These are phyloP conservation scores for Fusarium incarnatum DNA, from an alignment of 2,329 filamentous ascomycete species.

Conservation along the genomic window DNA sequence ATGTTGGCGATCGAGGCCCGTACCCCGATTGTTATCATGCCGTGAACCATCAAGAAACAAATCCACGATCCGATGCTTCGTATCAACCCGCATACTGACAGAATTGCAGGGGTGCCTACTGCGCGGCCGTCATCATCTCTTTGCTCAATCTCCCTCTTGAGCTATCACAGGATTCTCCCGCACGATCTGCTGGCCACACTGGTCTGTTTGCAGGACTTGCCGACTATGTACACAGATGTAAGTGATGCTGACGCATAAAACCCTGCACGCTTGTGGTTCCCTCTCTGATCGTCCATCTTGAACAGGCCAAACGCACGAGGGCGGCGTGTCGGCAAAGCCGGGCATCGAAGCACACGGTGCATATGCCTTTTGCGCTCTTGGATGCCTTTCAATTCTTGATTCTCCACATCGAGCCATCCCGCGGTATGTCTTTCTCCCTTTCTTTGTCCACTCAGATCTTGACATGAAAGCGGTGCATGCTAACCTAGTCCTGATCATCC, in stretches of 20 bases:
- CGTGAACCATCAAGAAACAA: conserved; percentile 6
- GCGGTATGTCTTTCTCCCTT: conserved; percentile 63
- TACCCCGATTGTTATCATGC: conserved; percentile 25
- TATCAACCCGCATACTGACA: conserved; percentile 28
- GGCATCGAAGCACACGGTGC: conserved; percentile 94
- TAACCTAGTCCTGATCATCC: conserved; percentile 47
- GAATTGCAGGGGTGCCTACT: conserved; percentile 82
- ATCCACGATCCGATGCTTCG: conserved; percentile 1
- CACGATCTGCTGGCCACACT: conserved; percentile 69
- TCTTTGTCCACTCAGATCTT: conserved; percentile 49
- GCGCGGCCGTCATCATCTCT: conserved; percentile 85
- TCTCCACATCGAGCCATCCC: conserved; percentile 79
- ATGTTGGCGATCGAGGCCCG: conserved; percentile 29
- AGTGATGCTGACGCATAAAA: conserved; percentile 55
- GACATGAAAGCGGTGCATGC: conserved; percentile 50
- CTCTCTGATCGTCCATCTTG: conserved; percentile 37
- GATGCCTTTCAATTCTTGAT: conserved; percentile 87
- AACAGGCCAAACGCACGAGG: conserved; percentile 90
- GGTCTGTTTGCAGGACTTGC: conserved; percentile 78
- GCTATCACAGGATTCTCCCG: conserved; percentile 78
- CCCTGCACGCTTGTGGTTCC: conserved; percentile 19
- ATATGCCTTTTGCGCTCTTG: conserved; percentile 94
- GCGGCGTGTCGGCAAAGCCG: conserved; percentile 88
- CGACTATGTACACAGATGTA: conserved; percentile 84
- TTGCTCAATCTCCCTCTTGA: conserved; percentile 85